Conservation (phyloP, 139 green algal species). For the Coelastrella sp. region DNA sequence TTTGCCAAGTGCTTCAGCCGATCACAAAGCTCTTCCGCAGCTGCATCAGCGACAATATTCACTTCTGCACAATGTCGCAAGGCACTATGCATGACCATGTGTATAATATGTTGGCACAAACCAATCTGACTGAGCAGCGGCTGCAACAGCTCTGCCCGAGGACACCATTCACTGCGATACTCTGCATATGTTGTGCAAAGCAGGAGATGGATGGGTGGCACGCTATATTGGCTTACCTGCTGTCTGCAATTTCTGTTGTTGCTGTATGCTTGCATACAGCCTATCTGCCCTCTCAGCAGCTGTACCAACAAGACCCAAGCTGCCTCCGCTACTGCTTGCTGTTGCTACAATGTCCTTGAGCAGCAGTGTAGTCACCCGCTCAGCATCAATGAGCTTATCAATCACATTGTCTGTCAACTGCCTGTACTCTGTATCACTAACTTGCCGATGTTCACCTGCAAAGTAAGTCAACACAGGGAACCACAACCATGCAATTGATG, state of each 20-base stretch:
- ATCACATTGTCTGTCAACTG: slow-evolving; percentile 49
- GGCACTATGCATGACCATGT: too few relatives aligned
- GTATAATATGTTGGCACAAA: too few relatives aligned
- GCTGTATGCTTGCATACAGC: slow-evolving; percentile 6
- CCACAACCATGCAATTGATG: too few relatives aligned
- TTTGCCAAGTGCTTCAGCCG: slow-evolving; percentile 56
- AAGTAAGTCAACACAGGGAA: background rate
- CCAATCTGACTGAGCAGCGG: too few relatives aligned
- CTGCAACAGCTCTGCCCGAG: too few relatives aligned
- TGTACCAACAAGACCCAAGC: too few relatives aligned
- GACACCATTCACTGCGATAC: too few relatives aligned
- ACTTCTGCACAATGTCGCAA: slow-evolving; percentile 33
- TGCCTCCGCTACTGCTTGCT: background rate
- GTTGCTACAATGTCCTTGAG: slow-evolving; percentile 52
- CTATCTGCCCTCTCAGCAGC: too few relatives aligned
- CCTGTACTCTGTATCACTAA: slow-evolving; percentile 59
- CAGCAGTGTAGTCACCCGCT: slow-evolving; percentile 45
- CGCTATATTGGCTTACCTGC: background rate
- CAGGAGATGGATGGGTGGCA: too few relatives aligned
- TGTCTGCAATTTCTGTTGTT: background rate
- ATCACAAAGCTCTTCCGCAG: slow-evolving; percentile 64
- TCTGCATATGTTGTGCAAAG: too few relatives aligned
- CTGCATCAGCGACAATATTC: slow-evolving; percentile 62
- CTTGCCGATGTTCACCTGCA: slow-evolving; percentile 56
- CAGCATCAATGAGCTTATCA: slow-evolving; percentile 55